Evolutionary conservation across 192 early-diverging fungal species (phyloP).

Genomic region (Dissophora ornata): DNA sequence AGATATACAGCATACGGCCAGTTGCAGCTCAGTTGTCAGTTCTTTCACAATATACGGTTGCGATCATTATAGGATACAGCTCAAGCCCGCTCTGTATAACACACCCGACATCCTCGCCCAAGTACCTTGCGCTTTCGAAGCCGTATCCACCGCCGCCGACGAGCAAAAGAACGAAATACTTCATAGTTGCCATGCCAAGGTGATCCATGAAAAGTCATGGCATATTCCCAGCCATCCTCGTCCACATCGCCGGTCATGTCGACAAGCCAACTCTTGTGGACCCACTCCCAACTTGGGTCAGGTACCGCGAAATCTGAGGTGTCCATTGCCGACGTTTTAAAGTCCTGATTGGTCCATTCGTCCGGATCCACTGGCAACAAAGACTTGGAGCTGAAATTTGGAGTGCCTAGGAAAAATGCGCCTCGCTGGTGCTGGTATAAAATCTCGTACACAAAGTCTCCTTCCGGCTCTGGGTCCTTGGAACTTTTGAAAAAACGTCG

Average conservation of each 20-base stretch:
- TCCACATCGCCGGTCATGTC: constrained; percentile 73
- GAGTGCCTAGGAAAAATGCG: constrained; percentile 49
- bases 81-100: not conserved
- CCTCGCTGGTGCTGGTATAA: constrained; percentile 49
- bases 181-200: constrained; percentile 68
- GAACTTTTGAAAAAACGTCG: constrained; percentile 29
- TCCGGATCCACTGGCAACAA: constrained; percentile 64
- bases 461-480: constrained; percentile 24
- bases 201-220: constrained; percentile 61
- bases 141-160: constrained; percentile 64
- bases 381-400: constrained; percentile 65
- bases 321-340: constrained; percentile 57
- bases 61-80: too few relatives aligned
- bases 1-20: too few relatives aligned
- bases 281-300: constrained; percentile 70
- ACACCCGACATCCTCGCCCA: not conserved
- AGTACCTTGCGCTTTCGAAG: constrained; percentile 57
- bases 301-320: constrained; percentile 59
- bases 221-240: constrained; percentile 69
- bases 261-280: constrained; percentile 66
- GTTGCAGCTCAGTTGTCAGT: too few relatives aligned
- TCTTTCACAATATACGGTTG: too few relatives aligned
- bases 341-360: constrained; percentile 60
- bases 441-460: constrained; percentile 49
- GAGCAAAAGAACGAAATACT: constrained; percentile 63